Base-by-base conservation (phyloP, 352 stramenopile genomes). In the Globisporangium carolinianum region DNA sequence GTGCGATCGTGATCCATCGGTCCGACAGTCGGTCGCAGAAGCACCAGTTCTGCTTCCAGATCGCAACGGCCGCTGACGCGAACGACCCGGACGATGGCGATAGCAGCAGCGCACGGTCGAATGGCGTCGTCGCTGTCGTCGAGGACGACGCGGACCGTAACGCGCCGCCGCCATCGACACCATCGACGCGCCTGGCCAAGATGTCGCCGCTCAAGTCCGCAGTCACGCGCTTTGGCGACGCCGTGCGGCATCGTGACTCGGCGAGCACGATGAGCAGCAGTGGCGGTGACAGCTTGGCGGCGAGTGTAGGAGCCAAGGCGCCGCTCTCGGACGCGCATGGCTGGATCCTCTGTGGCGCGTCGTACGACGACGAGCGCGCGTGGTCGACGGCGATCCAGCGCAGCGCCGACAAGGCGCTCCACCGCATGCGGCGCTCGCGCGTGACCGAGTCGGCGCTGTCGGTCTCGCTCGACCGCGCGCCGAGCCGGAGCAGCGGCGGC, bases 11-110 rank as follows among this genome's bases (percentile, higher is more conserved):
- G 24, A 86, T 94, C 49, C 85, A 91, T 47, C 80, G 82, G 3
- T 72, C 79, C 0, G 85, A 91, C 39, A 83, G 75, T 49, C 76
- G 78, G 1, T 70, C 69, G 3, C 70, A 87, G 54, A 87, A 85
- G 54, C 86, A 90, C 43, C 76, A 75, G 1, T 91, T 84, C 50
- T 93, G 80, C 43, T 93, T 93, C 57, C 83, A 93, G 51, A 86
- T 93, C 24, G 87, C 83, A 3, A 88, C 74, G 8, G 75, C 75
- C 1, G 76, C 70, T 11, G 74, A 69, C 11, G 37, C 65, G 15
- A 57, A 64, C 38, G 65, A 72, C 17, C 39, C 45, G 0, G 65
- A 51, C 35, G 7, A 43, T 42, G 8, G 35, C 17, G 18, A 18
- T 80, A 53, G 75, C 79, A 5, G 65, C 76, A 10, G 47, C 61